Percentiles rank a stretch among this genome's conserved stretches.
These are phyloP conservation scores for Chrysoporthe puriensis DNA, from an alignment of 2,329 filamentous ascomycete species.

Conservation along the genomic window DNA sequence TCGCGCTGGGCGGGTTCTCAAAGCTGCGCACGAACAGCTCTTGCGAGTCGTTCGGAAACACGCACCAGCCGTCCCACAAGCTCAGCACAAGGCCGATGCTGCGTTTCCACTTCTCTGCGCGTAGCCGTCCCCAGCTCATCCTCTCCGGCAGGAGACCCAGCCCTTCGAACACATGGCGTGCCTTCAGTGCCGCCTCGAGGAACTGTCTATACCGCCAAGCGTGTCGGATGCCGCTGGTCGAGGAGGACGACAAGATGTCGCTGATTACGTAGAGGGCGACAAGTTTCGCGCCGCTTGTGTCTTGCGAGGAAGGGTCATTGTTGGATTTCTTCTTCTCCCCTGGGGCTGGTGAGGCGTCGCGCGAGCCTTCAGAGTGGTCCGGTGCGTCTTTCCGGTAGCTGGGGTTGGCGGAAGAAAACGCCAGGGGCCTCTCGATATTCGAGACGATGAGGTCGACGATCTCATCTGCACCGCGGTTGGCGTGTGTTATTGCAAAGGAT, in stretches of 20 bases:
- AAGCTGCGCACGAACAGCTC: conserved; percentile 73
- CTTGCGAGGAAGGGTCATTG: conserved; percentile 40
- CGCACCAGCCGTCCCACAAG: conserved; percentile 73
- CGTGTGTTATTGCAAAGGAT: conserved; percentile 86
- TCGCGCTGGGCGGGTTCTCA: conserved; percentile 63
- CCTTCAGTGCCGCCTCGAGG: conserved; percentile 73
- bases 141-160: conserved; percentile 75
- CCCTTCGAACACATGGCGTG: conserved; percentile 72
- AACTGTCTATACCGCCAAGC: conserved; percentile 85
- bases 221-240: conserved; percentile 77
- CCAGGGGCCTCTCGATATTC: conserved; percentile 79
- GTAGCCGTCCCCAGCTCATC: conserved; percentile 77
- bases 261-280: conserved; percentile 78
- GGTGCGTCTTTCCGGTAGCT: conserved; percentile 49
- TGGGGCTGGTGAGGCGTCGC: conserved; percentile 41
- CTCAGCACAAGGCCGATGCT: conserved; percentile 71
- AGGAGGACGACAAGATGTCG: conserved; percentile 79
- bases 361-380: conserved; percentile 40
- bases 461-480: conserved; percentile 83
- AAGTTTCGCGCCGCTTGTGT: conserved; percentile 74
- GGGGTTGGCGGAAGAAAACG: conserved; percentile 72
- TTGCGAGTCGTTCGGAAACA: conserved; percentile 75
- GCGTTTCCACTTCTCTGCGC: conserved; percentile 83
- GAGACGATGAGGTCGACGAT: conserved; percentile 86
- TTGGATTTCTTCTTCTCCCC: conserved; percentile 40